Conservation (phyloP, 495 filamentous ascomycete species). For the Penicillium subrubescens region DNA sequence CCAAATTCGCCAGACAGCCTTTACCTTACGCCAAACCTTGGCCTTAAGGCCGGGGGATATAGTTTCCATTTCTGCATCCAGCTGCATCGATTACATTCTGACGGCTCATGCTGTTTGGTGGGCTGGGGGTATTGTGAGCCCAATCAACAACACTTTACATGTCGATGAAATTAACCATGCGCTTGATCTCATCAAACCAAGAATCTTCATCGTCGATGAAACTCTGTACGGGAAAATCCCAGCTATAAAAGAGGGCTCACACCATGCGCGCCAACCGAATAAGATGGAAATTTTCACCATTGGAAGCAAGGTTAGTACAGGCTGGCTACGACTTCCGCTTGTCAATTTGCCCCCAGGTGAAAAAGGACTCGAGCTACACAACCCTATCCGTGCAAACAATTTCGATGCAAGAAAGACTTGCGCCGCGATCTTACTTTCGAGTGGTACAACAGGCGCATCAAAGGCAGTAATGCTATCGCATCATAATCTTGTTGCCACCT, state of each 20-base stretch:
- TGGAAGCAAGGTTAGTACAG: neutral
- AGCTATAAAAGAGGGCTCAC: neutral
- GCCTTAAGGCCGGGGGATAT: neutral
- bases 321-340: conserved; percentile 1
- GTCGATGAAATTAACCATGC: conserved; percentile 72
- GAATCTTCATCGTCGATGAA: conserved; percentile 44
- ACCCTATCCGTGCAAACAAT: neutral
- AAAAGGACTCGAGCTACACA: neutral
- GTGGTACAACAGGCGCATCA: conserved; percentile 77
- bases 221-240: neutral
- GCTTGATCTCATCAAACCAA: conserved; percentile 66
- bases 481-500: conserved; percentile 63
- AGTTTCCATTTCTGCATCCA: neutral
- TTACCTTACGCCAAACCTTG: neutral
- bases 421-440: conserved; percentile 48
- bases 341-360: neutral
- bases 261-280: neutral
- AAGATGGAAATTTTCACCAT: neutral
- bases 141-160: conserved; percentile 78
- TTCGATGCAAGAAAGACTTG: conserved; percentile 8
- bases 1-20: neutral
- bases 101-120: conserved; percentile 73
- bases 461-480: conserved; percentile 84
- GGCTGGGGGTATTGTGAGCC: conserved; percentile 70
- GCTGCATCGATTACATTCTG: conserved; percentile 21